Percentiles rank a stretch among this genome's conserved stretches.
Evolutionary conservation across 2,329 filamentous ascomycete species (phyloP).

Genomic region (Apiospora hydei): DNA sequence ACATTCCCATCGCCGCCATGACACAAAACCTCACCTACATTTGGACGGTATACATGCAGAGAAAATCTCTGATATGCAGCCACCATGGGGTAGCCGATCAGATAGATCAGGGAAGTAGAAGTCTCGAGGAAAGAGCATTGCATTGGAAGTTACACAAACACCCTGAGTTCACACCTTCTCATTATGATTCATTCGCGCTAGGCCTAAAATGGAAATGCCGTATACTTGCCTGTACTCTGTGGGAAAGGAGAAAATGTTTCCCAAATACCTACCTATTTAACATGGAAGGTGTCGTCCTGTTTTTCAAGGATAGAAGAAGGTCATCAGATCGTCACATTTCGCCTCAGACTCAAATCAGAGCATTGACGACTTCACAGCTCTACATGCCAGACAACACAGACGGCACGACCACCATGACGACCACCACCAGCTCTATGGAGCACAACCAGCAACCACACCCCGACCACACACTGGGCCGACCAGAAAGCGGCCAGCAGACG

Average conservation of each 20-base stretch:
- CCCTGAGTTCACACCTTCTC: conserved; percentile 8
- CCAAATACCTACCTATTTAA: not conserved
- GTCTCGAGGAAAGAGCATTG: not conserved
- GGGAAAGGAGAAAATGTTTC: not conserved
- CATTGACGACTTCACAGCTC: not conserved
- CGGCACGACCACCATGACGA: not conserved
- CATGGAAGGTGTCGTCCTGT: not conserved
- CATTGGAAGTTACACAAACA: not conserved
- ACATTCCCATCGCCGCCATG: not conserved
- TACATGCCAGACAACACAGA: not conserved
- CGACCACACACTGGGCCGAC: not conserved
- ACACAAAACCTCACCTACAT: not conserved
- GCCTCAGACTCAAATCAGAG: not conserved
- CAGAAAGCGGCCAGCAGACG: not conserved
- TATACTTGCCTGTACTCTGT: not conserved
- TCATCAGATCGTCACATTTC: not conserved
- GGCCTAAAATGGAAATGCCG: not conserved
- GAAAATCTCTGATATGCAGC: not conserved
- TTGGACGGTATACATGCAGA: not conserved
- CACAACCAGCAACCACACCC: not conserved
- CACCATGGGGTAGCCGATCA: not conserved
- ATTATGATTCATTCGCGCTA: conserved; percentile 16
- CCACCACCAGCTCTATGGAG: conserved; percentile 6
- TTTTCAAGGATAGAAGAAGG: not conserved
- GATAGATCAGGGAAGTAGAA: not conserved